These are phyloP conservation scores for Lipomyces starkeyi DNA, from an alignment of 805 yeast species.

Conservation along the genomic window DNA sequence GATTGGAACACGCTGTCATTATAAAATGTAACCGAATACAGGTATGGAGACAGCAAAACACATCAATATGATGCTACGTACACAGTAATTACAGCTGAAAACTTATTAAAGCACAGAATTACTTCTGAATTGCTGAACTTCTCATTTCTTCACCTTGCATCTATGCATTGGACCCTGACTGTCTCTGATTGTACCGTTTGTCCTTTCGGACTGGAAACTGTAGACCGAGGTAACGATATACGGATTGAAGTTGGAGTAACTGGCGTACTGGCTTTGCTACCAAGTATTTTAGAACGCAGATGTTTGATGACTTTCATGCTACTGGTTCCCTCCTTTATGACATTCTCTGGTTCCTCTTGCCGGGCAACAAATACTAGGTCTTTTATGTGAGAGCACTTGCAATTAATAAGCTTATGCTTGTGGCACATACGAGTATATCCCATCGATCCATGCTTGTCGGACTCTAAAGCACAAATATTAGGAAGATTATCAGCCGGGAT, in stretches of 20 bases:
- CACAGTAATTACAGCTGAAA: not conserved
- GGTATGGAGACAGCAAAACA: not conserved
- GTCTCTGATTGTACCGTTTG: not conserved
- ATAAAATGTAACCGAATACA: not conserved
- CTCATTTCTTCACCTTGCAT: not conserved
- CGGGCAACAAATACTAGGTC: not conserved
- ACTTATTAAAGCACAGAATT: not conserved
- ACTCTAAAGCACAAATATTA: not conserved
- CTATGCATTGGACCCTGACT: not conserved
- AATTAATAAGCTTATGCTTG: not conserved
- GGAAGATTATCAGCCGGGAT: not conserved
- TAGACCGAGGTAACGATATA: not conserved
- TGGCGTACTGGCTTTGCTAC: not conserved
- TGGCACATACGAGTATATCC: not conserved
- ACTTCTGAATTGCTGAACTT: not conserved
- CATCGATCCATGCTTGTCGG: not conserved
- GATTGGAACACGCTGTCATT: not conserved
- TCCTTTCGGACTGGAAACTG: not conserved
- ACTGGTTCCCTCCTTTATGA: not conserved
- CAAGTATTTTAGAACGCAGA: not conserved
- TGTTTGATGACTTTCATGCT: not conserved
- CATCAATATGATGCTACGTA: not conserved
- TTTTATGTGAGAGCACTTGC: not conserved
- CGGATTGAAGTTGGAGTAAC: constrained; percentile 1
- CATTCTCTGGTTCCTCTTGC: not conserved